Evolutionary conservation across 2,329 filamentous ascomycete genomes (phyloP), one percentile per base, ranked within the genome.

Genomic region (Penicillium sp.): DNA sequence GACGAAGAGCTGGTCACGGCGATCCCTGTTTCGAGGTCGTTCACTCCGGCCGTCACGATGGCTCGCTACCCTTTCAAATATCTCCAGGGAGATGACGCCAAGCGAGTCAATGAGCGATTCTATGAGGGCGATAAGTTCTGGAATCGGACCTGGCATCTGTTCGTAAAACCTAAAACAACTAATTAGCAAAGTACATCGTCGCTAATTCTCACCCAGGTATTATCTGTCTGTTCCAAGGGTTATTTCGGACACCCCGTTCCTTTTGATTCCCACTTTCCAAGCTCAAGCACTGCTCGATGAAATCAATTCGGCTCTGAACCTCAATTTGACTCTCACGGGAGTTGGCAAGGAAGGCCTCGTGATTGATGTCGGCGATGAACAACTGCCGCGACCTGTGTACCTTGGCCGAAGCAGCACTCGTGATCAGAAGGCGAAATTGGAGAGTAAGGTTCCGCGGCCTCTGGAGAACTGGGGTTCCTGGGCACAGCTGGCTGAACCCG

Each of bases 121-220:
- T 79, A 79, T 52, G 71, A 72, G 18, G 58, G 54, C 6, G 74
- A 72, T 3, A 71, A 77, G 50, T 76, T 79, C 60, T 83, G 82
- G 63, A 72, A 77, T 2, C 80, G 84, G 55, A 66, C 76, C 12
- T 96, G 91, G 91, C 86, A 93, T 59, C 75, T 96, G 89, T 94
- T 78, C 80, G 86, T 79, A 4, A 54, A 48, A 16, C 29, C 21
- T 27, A 23, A 10, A 8, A 7, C 8, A 23, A 37, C 8, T 10
- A 13, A 8, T 32, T 12, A 32, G 39, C 32, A 10, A 39, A 10
- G n/a, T 37, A 23, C 2, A 50, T 29, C 21, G 21, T 18, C 39
- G 23, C 47, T 54, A 39, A 54, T n/a, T 12, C 35, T 37, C 9
- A 27, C 31, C 8, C 48, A 90, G 87, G 52, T 91, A 87, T 71